phyloP scores from a whole-genome alignment of 805 yeast genomes.

The Suhomyces tanzawaensis region DNA sequence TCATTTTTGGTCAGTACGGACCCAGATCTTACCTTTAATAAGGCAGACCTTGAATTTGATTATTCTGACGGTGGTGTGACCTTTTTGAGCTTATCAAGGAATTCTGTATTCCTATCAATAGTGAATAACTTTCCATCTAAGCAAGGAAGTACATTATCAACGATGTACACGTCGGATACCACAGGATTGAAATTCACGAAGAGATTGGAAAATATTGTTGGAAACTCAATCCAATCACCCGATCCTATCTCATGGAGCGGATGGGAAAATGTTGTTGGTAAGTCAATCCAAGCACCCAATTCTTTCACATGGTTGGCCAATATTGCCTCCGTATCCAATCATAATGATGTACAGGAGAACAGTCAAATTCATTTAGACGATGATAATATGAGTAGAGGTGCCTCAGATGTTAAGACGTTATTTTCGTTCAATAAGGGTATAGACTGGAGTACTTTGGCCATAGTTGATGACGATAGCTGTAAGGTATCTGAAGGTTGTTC shows the following conservation, averaged over 20 bases:
- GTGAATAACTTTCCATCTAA: slow-evolving; percentile 17
- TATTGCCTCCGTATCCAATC: slow-evolving; percentile 20
- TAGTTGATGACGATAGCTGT: slow-evolving; percentile 45
- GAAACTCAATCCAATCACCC: not conserved
- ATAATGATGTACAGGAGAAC: slow-evolving; percentile 13
- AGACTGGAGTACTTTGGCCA: slow-evolving; percentile 49
- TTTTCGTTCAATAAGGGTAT: slow-evolving; percentile 53
- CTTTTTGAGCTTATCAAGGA: slow-evolving; percentile 38
- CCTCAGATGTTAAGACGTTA: slow-evolving; percentile 25
- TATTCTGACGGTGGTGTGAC: slow-evolving; percentile 33
- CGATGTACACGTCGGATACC: slow-evolving; percentile 54
- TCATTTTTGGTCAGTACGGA: slow-evolving; percentile 48
- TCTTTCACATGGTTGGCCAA: slow-evolving; percentile 59
- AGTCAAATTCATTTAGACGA: slow-evolving; percentile 26
- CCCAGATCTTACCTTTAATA: slow-evolving; percentile 33
- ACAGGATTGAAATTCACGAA: slow-evolving; percentile 51
- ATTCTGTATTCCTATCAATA: slow-evolving; percentile 32
- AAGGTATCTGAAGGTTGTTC: slow-evolving; percentile 48
- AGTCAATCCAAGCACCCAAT: slow-evolving; percentile 44
- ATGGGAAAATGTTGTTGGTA: no score
- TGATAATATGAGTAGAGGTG: slow-evolving; percentile 16
- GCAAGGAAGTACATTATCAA: slow-evolving; percentile 19
- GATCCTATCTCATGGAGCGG: slow-evolving; percentile 66
- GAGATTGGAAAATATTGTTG: slow-evolving; percentile 37
- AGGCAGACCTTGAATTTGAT: slow-evolving; percentile 40